A percentile compares a stretch with the other conserved stretches of the same genome.
These are phyloP conservation scores for Volutella citrinella DNA, from an alignment of 2,329 filamentous ascomycete genomes.

Conservation along the genomic window DNA sequence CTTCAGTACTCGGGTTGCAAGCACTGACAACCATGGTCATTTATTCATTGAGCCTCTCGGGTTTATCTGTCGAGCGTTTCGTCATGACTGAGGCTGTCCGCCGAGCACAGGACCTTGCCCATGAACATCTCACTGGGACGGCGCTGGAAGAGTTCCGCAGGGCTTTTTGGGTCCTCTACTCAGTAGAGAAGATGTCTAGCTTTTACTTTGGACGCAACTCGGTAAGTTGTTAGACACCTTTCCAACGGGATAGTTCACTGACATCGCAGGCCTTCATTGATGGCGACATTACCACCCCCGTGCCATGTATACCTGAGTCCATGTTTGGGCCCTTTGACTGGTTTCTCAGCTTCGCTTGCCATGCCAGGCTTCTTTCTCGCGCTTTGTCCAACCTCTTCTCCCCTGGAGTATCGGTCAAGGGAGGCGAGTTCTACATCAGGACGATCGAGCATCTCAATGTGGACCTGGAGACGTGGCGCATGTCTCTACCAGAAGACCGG, in stretches of 20 bases:
- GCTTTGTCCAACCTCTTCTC: slow-evolving; percentile 15
- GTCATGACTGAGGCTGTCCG: slow-evolving; percentile 17
- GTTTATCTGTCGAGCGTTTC: slow-evolving; percentile 15
- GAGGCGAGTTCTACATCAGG: slow-evolving; percentile 3
- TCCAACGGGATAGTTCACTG: too few species aligned
- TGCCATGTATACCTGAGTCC: slow-evolving; percentile 17
- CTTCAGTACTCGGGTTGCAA: slow-evolving; percentile 14
- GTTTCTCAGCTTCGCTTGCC: slow-evolving; percentile 9
- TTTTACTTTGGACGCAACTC: slow-evolving; percentile 20
- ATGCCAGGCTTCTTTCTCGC: slow-evolving; percentile 13
- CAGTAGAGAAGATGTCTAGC: slow-evolving; percentile 18
- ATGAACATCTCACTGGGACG: slow-evolving; percentile 6
- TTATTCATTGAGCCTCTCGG: slow-evolving; percentile 11
- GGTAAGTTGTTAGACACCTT: slow-evolving; percentile 2
- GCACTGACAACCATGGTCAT: slow-evolving; percentile 15
- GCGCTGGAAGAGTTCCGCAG: slow-evolving; percentile 9
- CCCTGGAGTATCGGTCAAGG: slow-evolving; percentile 11
- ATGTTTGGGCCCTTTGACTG: slow-evolving; percentile 16
- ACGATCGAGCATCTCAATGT: slow-evolving; percentile 10
- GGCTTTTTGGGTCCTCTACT: slow-evolving; percentile 18
- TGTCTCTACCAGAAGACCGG: slow-evolving; percentile 10
- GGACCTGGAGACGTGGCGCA: slow-evolving; percentile 16
- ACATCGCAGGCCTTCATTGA: slow-evolving; percentile 11
- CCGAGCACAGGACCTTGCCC: slow-evolving; percentile 15
- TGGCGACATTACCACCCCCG: slow-evolving; percentile 11